Evolutionary conservation across 768 basidiomycete genomes (phyloP).

Genomic region (Boletus pseudopeckii): DNA sequence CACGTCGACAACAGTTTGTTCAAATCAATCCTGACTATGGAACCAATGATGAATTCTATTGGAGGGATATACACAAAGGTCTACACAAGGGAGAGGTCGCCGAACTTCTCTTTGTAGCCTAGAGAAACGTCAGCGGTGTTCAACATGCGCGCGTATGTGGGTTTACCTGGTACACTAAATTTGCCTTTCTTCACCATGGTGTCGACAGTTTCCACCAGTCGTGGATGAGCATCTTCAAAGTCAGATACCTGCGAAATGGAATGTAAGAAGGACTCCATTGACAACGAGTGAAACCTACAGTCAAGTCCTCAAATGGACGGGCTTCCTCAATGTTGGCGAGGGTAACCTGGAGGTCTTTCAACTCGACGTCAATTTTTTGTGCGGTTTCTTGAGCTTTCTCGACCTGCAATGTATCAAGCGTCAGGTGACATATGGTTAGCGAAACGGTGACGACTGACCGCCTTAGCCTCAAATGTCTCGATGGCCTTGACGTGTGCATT

Average conservation of each 20-base stretch:
- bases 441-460: conserved; percentile 52
- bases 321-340: conserved; percentile 97
- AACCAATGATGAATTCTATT: conserved; percentile 18
- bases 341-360: conserved; percentile 87
- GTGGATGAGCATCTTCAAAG: conserved; percentile 88
- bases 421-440: conserved; percentile 2
- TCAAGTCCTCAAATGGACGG: conserved; percentile 95
- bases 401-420: conserved; percentile 48
- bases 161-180: conserved; percentile 91
- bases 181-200: conserved; percentile 97
- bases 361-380: conserved; percentile 84
- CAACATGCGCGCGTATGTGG: background rate
- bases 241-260: conserved; percentile 67
- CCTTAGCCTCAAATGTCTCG: conserved; percentile 94
- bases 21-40: background rate
- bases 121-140: conserved; percentile 6
- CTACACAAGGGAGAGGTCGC: conserved; percentile 90
- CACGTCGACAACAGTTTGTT: background rate
- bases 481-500: conserved; percentile 88
- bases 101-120: conserved; percentile 97
- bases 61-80: conserved; percentile 22
- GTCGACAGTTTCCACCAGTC: conserved; percentile 86
- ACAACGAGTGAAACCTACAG: conserved; percentile 50
- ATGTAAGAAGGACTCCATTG: background rate
- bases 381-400: conserved; percentile 87